Evolutionary conservation across 495 filamentous ascomycete species (phyloP), one percentile per base, ranked within the genome.

Genomic region (Neurospora sp.): DNA sequence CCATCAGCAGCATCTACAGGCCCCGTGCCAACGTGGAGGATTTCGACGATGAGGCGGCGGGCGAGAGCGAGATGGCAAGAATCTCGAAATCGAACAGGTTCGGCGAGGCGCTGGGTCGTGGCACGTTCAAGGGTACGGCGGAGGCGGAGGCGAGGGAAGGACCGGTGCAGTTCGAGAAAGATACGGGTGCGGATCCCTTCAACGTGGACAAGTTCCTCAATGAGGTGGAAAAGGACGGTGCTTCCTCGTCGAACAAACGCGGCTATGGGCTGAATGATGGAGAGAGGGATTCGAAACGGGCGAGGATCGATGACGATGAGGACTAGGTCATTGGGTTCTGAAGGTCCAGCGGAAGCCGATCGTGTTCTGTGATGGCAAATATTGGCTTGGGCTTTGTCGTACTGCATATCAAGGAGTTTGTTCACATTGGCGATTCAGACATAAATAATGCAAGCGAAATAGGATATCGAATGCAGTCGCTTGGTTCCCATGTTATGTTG

Each of bases 161-260:
- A 27, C 96, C 96, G 3, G 96, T 99, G n/a, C 93, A 97, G 79
- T 99, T 99, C 79, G 96, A 98, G 84, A 97, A 96, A 83, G 96
- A 98, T 75, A 87, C 85, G 6, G 93, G 81, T 1, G 87, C 85
- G 4, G 94, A 98, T 83, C 93, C 94, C 8, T 98, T 98, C 76
- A 91, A 94, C 40, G 94, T 98, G 73, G 93, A 97, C 76, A 92
- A 91, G 77, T 96, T 99, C 85, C 91, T 99, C 78, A 87, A 85
- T 35, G 93, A 97, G 81, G 93, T 92, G 69, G 84, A 86, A 59
- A 85, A 89, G 77, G 79, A 90, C 82, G 69, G 74, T 9, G 70
- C 70, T 9, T 46, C 70, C 7, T 78, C 74, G 83, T 89, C 73
- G 78, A 84, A 89, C 0, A 91, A 89, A 81, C 92, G 97, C 79